Evolutionary conservation across 495 filamentous ascomycete genomes (phyloP).

Genomic region (Aspergillus indologenus): DNA sequence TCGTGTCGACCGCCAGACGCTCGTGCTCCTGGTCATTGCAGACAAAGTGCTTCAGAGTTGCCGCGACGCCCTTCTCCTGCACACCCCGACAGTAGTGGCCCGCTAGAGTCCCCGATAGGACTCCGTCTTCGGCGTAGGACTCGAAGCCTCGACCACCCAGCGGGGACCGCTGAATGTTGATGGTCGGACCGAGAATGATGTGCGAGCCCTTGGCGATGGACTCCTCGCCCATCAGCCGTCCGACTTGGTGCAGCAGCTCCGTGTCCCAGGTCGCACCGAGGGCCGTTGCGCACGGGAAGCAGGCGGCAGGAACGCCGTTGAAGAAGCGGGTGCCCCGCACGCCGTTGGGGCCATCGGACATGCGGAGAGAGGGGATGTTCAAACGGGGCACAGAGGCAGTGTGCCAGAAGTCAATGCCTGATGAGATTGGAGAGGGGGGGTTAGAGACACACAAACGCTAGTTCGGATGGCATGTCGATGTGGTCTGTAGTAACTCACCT

Average conservation of each 20-base stretch:
- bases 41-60: slow-evolving; percentile 79
- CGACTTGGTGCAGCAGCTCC: slow-evolving; percentile 57
- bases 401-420: slow-evolving; percentile 76
- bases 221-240: slow-evolving; percentile 64
- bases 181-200: slow-evolving; percentile 70
- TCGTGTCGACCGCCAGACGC: slow-evolving; percentile 63
- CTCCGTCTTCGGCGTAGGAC: slow-evolving; percentile 74
- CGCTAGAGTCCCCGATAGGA: slow-evolving; percentile 65
- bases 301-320: slow-evolving; percentile 64
- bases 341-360: slow-evolving; percentile 74
- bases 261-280: slow-evolving; percentile 71
- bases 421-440: too few relatives aligned
- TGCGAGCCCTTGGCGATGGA: slow-evolving; percentile 67
- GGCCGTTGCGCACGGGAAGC: slow-evolving; percentile 66
- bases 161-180: slow-evolving; percentile 74
- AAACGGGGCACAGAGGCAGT: slow-evolving; percentile 65
- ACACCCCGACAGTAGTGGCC: slow-evolving; percentile 66
- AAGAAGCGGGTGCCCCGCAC: slow-evolving; percentile 72
- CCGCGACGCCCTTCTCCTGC: slow-evolving; percentile 65
- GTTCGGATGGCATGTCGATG: not conserved
- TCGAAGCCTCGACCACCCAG: slow-evolving; percentile 78
- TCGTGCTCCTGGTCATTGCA: slow-evolving; percentile 77
- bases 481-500: slow-evolving; percentile 35
- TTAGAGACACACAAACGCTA: too few relatives aligned
- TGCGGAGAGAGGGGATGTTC: slow-evolving; percentile 64